Percentiles rank a stretch among this genome's conserved stretches.
These are phyloP conservation scores for Macrotyloma uniflorum DNA, from an alignment of 306 rosid genomes.

Conservation along the genomic window DNA sequence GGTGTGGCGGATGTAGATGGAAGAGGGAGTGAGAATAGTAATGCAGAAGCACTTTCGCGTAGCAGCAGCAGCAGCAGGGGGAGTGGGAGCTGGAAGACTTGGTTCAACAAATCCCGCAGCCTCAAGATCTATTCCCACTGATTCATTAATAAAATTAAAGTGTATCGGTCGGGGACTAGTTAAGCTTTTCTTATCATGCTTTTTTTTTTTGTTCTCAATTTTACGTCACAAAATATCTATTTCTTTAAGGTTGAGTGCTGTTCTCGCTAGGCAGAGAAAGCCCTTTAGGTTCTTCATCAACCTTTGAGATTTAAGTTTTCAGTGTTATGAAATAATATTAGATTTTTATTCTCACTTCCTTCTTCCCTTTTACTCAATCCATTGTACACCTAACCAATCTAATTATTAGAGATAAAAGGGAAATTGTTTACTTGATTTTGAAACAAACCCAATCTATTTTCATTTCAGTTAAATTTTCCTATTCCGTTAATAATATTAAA, in stretches of 20 bases:
- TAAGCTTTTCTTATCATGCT: background rate
- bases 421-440: too few relatives aligned
- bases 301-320: background rate
- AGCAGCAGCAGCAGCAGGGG: constrained; percentile 49
- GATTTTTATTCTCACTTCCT: background rate
- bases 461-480: too few relatives aligned
- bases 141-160: background rate
- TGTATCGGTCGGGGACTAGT: too few relatives aligned
- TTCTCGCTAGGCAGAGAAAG: constrained; percentile 1
- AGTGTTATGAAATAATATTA: constrained; percentile 9
- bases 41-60: background rate
- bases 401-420: too few relatives aligned
- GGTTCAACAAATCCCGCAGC: constrained; percentile 86
- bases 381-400: too few relatives aligned
- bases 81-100: constrained; percentile 75
- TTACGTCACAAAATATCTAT: too few relatives aligned
- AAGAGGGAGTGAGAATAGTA: background rate
- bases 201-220: background rate
- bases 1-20: constrained; percentile 11
- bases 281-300: background rate
- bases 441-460: too few relatives aligned
- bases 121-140: constrained; percentile 73
- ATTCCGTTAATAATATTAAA: too few relatives aligned
- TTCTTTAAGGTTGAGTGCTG: background rate
- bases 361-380: background rate